Base-by-base conservation (phyloP, 768 basidiomycete genomes). In the Coprinopsis cinerea region DNA sequence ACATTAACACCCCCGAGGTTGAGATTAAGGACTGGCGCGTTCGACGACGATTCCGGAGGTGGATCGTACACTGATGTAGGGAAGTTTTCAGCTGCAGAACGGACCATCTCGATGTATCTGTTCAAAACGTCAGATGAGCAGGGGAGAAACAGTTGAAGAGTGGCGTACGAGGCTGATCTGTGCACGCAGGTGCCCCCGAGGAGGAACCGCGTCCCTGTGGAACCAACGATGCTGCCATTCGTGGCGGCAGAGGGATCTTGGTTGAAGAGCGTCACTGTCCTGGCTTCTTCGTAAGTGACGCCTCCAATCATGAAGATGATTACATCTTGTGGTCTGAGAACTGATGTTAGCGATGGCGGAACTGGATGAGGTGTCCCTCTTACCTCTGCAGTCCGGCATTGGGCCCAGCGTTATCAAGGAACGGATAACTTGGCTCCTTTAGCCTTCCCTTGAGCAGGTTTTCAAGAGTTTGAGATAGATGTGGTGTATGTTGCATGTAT, bases 301-400 rank as follows among this genome's bases (percentile, higher is more conserved):
- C 96, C 96, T 24, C 96, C 96, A 52, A 98, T 82, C 72, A 99
- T 86, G 68, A 98, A 99, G 51, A 99, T 73, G 51, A 99, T 96
- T 39, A 98, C 80, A 65, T 98, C 95, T 57, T 97, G 95, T 7
- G 93, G 87, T 58, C 95, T 95, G 59, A 9, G 18, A 47, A 39
- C 49, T 18, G 30, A 46, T 11, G 37, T 48, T 25, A 42, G 17
- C 22, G 27, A 49, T 30, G n/a, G n/a, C 17, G 4, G 36, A 42
- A 9, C 10, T 26, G 47, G 22, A 23, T 23, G 44, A 10, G 35
- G 37, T 25, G 10, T 15, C 10, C 1, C 22, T 62, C 68, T 18
- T 57, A 85, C 88, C 85, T 72, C 62, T 90, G 89, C 48, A 93
- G 61, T 25, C 76, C 71, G 53, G 89, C 73, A 61, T 88, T 83